Evolutionary conservation across 2,329 filamentous ascomycete species (phyloP).

Genomic region (Beauveria asiatica): DNA sequence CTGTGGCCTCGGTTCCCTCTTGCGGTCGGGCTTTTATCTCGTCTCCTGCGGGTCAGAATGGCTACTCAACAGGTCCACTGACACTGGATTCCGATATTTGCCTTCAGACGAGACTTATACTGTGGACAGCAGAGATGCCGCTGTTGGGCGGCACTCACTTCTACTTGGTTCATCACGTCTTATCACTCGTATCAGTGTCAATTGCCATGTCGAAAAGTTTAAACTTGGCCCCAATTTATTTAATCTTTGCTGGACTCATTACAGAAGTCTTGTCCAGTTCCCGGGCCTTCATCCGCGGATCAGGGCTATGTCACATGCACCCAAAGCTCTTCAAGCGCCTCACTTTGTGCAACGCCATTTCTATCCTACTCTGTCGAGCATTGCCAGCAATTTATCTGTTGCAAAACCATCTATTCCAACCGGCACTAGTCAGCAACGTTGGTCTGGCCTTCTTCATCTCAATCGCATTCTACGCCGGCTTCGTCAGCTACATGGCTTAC

Average conservation of each 20-base stretch:
- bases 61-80: background rate
- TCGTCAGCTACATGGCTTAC: background rate
- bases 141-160: constrained; percentile 11
- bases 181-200: constrained; percentile 9
- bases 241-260: constrained; percentile 12
- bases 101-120: constrained; percentile 7
- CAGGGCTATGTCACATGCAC: background rate
- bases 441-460: background rate
- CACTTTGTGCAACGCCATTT: background rate
- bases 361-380: background rate
- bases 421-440: background rate
- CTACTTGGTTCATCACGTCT: constrained; percentile 12
- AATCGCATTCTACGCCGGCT: background rate
- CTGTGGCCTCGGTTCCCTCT: constrained; percentile 4
- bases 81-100: constrained; percentile 10
- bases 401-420: background rate
- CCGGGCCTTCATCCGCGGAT: constrained; percentile 5
- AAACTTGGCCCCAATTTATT: constrained; percentile 3
- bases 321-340: background rate
- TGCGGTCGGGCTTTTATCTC: constrained; percentile 9
- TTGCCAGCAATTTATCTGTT: background rate
- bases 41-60: background rate
- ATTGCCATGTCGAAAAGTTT: background rate
- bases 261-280: constrained; percentile 12
- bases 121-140: constrained; percentile 14